Evolutionary conservation across 1,139 yeast species (phyloP).

Genomic region (Lodderomyces pseudojiufengensis): DNA sequence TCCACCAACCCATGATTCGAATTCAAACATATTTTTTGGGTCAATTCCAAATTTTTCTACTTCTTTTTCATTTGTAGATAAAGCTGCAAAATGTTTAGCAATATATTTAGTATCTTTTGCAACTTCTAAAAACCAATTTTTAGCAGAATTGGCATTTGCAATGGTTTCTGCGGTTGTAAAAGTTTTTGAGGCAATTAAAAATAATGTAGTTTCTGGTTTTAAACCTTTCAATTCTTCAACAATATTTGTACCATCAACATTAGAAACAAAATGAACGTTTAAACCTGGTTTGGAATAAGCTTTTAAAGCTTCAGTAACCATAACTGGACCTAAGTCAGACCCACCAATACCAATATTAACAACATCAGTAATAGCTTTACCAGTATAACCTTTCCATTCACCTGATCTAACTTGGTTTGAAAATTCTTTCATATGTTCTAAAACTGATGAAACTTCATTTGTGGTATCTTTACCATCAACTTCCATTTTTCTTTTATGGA

Average conservation of each 20-base stretch:
- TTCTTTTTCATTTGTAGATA: constrained; percentile 88
- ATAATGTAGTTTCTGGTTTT: constrained; percentile 88
- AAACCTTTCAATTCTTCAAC: constrained; percentile 80
- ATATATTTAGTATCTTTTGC: constrained; percentile 70
- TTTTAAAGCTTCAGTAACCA: constrained; percentile 98
- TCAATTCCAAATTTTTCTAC: constrained; percentile 95
- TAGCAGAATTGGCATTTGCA: constrained; percentile 94
- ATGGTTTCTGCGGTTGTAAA: constrained; percentile 98
- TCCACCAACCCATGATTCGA: constrained; percentile 99
- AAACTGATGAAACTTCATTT: constrained; percentile 83
- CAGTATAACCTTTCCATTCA: constrained; percentile 94
- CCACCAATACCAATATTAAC: constrained; percentile 99
- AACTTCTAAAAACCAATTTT: constrained; percentile 79
- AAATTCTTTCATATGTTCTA: constrained; percentile 95
- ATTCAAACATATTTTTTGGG: constrained; percentile 96
- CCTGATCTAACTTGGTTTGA: constrained; percentile 88
- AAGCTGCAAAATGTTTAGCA: constrained; percentile 96
- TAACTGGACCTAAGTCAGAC: constrained; percentile 97
- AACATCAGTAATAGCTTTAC: constrained; percentile 86
- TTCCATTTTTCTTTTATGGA: constrained; percentile 72
- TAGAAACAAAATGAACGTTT: constrained; percentile 88
- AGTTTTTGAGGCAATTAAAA: constrained; percentile 94
- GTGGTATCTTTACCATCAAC: constrained; percentile 90
- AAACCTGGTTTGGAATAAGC: constrained; percentile 76
- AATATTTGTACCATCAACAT: constrained; percentile 96